A percentile compares a stretch with the other conserved stretches of the same genome.
phyloP scores from a whole-genome alignment of 2,329 filamentous ascomycete genomes.

The Parastagonospora avenae region DNA sequence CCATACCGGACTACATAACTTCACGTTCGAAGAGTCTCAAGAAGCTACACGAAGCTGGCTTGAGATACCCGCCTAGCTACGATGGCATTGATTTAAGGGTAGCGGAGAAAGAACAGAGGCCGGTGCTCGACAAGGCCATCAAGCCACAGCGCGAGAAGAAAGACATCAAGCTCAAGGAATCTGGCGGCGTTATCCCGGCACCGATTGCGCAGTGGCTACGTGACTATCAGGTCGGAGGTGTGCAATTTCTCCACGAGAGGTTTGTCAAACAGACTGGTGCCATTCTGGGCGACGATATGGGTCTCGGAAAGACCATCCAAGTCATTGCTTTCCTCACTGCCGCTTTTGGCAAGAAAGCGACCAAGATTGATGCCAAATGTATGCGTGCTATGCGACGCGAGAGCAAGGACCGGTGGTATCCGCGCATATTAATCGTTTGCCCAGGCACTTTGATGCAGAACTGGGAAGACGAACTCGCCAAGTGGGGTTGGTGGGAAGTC shows the following conservation, averaged over 20 bases:
- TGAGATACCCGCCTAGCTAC: conserved; percentile 79
- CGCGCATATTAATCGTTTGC: conserved; percentile 81
- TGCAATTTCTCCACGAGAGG: conserved; percentile 80
- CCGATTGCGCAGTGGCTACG: conserved; percentile 89
- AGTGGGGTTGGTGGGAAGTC: conserved; percentile 96
- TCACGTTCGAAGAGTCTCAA: conserved; percentile 74
- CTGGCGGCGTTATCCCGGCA: conserved; percentile 81
- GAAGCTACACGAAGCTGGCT: conserved; percentile 67
- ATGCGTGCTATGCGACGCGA: conserved; percentile 82
- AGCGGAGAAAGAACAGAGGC: conserved; percentile 70
- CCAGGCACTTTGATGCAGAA: conserved; percentile 88
- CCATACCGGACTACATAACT: conserved; percentile 74
- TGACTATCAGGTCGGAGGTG: conserved; percentile 88
- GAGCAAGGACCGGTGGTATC: conserved; percentile 72
- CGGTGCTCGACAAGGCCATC: conserved; percentile 65
- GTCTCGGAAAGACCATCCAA: conserved; percentile 94
- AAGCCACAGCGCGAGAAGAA: conserved; percentile 72
- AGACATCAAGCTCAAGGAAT: conserved; percentile 76
- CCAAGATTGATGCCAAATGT: conserved; percentile 81
- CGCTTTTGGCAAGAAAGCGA: conserved; percentile 92
- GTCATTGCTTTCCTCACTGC: conserved; percentile 90
- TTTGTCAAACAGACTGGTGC: conserved; percentile 92
- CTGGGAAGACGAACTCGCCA: conserved; percentile 82
- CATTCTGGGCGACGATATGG: conserved; percentile 96
- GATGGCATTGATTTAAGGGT: conserved; percentile 78